Conservation (phyloP, 2,329 filamentous ascomycete species). For the Epichloe aotearoae region DNA sequence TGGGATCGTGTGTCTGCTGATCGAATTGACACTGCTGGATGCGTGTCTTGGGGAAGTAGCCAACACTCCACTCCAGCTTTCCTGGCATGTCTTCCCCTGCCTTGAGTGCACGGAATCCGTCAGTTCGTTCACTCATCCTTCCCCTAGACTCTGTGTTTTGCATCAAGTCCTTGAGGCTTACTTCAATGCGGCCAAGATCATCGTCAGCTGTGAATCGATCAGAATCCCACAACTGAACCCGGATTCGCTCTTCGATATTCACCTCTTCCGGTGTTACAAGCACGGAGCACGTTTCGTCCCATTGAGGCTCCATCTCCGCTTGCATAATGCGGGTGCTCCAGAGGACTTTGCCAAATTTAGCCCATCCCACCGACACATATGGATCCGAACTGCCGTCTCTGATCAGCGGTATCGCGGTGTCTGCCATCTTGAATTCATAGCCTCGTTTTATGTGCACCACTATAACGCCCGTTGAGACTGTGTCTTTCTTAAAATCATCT, state of each 20-base stretch:
- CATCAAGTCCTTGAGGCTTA: constrained; percentile 55
- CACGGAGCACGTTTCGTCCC: constrained; percentile 59
- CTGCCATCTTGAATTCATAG: constrained; percentile 58
- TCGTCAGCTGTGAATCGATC: constrained; percentile 62
- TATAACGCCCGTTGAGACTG: constrained; percentile 48
- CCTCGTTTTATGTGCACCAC: constrained; percentile 54
- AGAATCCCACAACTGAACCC: constrained; percentile 63
- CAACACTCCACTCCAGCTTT: constrained; percentile 54
- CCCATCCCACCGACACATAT: constrained; percentile 62
- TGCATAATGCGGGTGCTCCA: constrained; percentile 47
- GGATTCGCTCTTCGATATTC: constrained; percentile 56
- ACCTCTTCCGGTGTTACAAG: constrained; percentile 58
- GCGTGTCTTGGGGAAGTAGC: constrained; percentile 55
- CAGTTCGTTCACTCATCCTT: constrained; percentile 47
- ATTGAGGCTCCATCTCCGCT: constrained; percentile 52
- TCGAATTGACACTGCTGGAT: constrained; percentile 49
- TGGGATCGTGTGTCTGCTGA: constrained; percentile 44
- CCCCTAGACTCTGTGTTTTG: constrained; percentile 43
- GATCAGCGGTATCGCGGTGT: constrained; percentile 46
- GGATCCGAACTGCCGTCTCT: constrained; percentile 51
- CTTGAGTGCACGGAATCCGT: constrained; percentile 53
- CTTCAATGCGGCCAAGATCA: constrained; percentile 59
- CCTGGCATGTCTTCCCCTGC: constrained; percentile 56
- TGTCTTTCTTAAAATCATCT: constrained; percentile 70
- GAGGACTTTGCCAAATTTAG: constrained; percentile 60